Base-by-base conservation (phyloP, 1,139 yeast genomes). In the Diutina mesorugosa region DNA sequence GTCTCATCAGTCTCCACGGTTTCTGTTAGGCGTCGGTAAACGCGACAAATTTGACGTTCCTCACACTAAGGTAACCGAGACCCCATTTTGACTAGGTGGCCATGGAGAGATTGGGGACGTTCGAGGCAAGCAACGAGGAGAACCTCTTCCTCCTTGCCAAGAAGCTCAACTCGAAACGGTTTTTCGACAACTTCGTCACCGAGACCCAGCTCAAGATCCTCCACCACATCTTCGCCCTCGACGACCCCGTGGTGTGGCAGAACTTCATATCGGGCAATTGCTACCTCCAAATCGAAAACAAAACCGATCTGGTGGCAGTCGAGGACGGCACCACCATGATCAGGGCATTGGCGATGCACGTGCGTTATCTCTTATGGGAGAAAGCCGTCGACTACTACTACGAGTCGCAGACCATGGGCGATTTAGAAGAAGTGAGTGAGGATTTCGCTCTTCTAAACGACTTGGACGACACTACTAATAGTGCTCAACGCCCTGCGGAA, bases 321-420 rank as follows among this genome's bases (percentile, higher is more conserved):
- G 80, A 72, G 67, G 81, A 73, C 67, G 89, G 78, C 32, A 65
- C 61, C 63, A 74, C 65, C 29, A 78, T 84, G 55, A 71, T 83
- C 16, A 79, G 79, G 57, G 72, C 77, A 57, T 69, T 86, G 54
- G 85, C 90, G 3, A 70, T 86, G 56, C 86, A 84, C 60, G 69
- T 86, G 46, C 72, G 93, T 61, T 86, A 85, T 62, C 76, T 86
- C 21, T 70, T 87, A 30, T 87, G 89, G 83, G 91, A 86, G 62
- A 83, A 81, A 64, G 93, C 90, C 6, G 77, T 87, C 16, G 88
- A 84, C 64, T 74, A 69, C 57, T 75, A 72, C 61, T 81, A 74
- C 35, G 45, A 60, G 63, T 64, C 51, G 63, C 29, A 41, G 28
- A 14, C 8, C 21, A 38, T 51, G 47, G 47, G n/a, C 5, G 54